A percentile compares a stretch with the other conserved stretches of the same genome.
Conservation (phyloP, 441 rosid species). For the Pelargonium myrrhifolium region DNA sequence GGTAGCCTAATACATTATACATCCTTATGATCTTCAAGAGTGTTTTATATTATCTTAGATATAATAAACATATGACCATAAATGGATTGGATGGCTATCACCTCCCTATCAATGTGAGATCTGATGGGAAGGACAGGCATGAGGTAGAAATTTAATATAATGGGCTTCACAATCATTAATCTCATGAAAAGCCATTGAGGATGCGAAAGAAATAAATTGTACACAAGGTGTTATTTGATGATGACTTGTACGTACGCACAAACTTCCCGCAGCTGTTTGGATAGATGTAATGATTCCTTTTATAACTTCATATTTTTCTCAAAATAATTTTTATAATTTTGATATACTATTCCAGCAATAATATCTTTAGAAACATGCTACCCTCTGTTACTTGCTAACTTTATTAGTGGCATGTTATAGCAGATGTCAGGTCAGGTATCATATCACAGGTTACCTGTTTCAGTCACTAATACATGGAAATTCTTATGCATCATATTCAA, state of each 20-base stretch:
- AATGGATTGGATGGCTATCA: background rate
- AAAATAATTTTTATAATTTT: no score
- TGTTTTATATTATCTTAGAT: background rate
- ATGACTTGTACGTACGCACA: conserved; percentile 17
- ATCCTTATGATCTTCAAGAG: background rate
- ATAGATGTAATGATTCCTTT: background rate
- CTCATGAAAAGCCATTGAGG: background rate
- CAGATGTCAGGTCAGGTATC: background rate
- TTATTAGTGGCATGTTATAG: background rate
- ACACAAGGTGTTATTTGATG: conserved; percentile 17
- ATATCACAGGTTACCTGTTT: background rate
- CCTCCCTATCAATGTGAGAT: background rate
- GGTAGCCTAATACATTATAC: background rate
- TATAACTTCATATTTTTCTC: background rate
- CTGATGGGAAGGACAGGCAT: background rate
- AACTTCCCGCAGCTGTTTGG: no score
- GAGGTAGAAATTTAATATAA: background rate
- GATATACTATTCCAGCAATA: background rate
- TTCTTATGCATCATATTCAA: background rate
- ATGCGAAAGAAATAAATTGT: background rate
- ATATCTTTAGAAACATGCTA: no score
- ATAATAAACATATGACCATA: background rate
- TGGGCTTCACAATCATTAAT: background rate
- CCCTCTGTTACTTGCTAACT: background rate
- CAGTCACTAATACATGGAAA: background rate